Conservation (phyloP, 2,329 filamentous ascomycete genomes). For the Myrmaecium sp. region DNA sequence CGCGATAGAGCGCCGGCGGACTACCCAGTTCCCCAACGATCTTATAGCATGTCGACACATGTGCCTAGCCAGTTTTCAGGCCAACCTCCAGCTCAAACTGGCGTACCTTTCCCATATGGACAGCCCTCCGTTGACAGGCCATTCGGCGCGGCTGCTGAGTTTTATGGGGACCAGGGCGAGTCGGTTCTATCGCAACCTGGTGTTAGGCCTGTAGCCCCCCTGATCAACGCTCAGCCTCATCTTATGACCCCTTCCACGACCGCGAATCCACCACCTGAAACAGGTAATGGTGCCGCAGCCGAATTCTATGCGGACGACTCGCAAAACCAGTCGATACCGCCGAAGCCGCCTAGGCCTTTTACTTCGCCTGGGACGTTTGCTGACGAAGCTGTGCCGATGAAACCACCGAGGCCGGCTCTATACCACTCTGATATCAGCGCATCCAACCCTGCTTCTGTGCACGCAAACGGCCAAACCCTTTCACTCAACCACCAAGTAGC, state of each 20-base stretch:
- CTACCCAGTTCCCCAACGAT: too few species aligned
- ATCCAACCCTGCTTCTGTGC: too few species aligned
- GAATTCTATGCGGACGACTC: conserved; percentile 31
- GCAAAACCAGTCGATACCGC: conserved; percentile 9
- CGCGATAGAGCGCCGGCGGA: conserved; percentile 17
- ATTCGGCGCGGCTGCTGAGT: conserved; percentile 41
- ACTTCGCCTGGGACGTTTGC: conserved; percentile 21
- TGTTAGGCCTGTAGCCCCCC: conserved; percentile 35
- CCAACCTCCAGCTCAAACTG: conserved; percentile 31
- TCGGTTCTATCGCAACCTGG: conserved; percentile 43
- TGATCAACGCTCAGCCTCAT: conserved; percentile 39
- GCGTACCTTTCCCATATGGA: conserved; percentile 29
- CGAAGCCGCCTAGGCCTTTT: conserved; percentile 20
- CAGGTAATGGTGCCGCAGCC: conserved; percentile 41
- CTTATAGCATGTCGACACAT: conserved; percentile 17
- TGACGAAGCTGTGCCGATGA: conserved; percentile 13
- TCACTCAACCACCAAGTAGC: too few species aligned
- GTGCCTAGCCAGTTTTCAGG: conserved; percentile 42
- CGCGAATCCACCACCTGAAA: conserved; percentile 39
- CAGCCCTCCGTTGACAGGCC: conserved; percentile 14
- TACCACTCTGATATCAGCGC: too few species aligned
- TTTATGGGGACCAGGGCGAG: conserved; percentile 45
- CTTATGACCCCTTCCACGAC: conserved; percentile 34
- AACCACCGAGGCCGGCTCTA: conserved; percentile 15
- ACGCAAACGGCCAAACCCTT: too few species aligned